Conservation (phyloP, 208 protist genomes). For the Trypanosomatidae sp. region DNA sequence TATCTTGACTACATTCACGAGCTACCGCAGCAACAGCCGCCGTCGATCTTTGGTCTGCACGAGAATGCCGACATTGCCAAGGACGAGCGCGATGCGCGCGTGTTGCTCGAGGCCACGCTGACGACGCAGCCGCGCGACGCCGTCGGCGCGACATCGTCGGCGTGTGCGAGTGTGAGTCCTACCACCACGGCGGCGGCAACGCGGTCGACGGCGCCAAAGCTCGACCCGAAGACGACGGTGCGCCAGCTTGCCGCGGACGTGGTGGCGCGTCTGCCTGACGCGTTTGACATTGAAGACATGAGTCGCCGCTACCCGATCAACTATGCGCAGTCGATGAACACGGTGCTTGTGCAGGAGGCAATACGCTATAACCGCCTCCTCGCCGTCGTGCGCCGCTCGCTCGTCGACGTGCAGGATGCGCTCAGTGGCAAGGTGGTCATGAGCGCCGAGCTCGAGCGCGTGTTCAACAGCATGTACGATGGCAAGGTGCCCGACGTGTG, state of each 20-base stretch:
- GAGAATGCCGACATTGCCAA: constrained; percentile 94
- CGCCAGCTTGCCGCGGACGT: constrained; percentile 82
- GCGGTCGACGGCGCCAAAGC: constrained; percentile 9
- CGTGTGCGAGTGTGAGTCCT: neutral
- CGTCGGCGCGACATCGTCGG: neutral
- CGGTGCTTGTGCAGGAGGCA: constrained; percentile 88
- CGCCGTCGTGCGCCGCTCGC: constrained; percentile 72
- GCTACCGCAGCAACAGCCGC: constrained; percentile 69
- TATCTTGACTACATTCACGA: constrained; percentile 83
- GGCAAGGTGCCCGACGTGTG: constrained; percentile 87
- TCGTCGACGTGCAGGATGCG: constrained; percentile 92
- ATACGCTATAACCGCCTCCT: constrained; percentile 92
- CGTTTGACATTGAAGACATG: constrained; percentile 89
- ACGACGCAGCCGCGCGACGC: constrained; percentile 78
- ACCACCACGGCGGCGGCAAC: neutral
- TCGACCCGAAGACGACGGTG: constrained; percentile 81
- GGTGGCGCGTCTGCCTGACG: constrained; percentile 59
- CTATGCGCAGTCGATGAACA: constrained; percentile 94
- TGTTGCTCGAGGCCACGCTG: constrained; percentile 80
- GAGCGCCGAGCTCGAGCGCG: constrained; percentile 91
- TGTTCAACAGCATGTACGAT: constrained; percentile 91
- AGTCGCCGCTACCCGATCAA: constrained; percentile 72
- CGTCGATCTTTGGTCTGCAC: constrained; percentile 89
- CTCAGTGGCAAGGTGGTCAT: constrained; percentile 96
- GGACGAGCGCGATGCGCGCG: constrained; percentile 80